Conservation (phyloP, 768 basidiomycete genomes). For the Xerocomellus intermedius region DNA sequence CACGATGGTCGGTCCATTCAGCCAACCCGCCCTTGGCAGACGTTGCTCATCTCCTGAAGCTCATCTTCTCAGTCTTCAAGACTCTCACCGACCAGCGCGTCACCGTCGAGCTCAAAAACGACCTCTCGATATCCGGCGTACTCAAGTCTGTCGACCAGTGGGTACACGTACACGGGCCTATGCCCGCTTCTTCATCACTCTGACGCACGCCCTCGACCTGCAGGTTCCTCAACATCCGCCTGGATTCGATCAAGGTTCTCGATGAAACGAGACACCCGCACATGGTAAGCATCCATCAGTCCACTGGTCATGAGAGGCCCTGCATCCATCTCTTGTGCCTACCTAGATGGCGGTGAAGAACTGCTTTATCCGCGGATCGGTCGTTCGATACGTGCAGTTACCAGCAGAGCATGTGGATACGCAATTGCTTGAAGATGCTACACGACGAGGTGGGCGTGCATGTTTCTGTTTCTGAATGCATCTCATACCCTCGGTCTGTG, state of each 20-base stretch:
- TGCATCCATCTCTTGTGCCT: not conserved
- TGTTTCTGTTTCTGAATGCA: not conserved
- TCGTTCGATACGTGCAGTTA: constrained; percentile 95
- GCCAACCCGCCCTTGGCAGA: not conserved
- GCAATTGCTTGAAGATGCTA: constrained; percentile 93
- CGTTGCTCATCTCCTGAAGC: constrained; percentile 37
- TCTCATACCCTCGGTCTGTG: constrained; percentile 4
- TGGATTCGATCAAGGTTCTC: constrained; percentile 90
- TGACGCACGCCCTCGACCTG: constrained; percentile 5
- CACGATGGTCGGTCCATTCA: constrained; percentile 26
- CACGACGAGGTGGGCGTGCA: constrained; percentile 72
- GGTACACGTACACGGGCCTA: constrained; percentile 38
- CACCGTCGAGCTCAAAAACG: constrained; percentile 98
- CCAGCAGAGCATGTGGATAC: constrained; percentile 93
- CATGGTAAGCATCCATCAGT: constrained; percentile 64
- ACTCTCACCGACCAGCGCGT: constrained; percentile 97
- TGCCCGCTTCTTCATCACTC: not conserved
- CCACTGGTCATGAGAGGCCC: not conserved
- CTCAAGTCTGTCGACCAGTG: constrained; percentile 98
- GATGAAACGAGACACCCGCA: constrained; percentile 95
- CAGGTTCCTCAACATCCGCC: constrained; percentile 93
- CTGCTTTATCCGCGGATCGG: constrained; percentile 97
- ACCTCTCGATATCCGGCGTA: constrained; percentile 92
- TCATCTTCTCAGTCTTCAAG: constrained; percentile 98
- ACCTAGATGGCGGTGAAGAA: constrained; percentile 96